Base-by-base conservation (phyloP, 495 filamentous ascomycete genomes). In the Penicillium argentinense region DNA sequence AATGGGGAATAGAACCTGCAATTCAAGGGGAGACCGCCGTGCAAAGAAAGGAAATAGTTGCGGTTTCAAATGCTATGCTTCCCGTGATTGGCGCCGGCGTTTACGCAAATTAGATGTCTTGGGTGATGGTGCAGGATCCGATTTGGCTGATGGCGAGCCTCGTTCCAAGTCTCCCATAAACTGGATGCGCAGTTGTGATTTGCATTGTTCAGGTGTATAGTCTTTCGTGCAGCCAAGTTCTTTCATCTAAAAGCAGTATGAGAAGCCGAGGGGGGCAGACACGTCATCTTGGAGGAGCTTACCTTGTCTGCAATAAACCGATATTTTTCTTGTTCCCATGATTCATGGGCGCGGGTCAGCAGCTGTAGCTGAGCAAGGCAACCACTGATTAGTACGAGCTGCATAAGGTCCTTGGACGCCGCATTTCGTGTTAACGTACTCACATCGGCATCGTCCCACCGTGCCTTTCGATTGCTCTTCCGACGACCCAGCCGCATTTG, bases 401-500 rank as follows among this genome's bases (percentile, higher is more conserved):
- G 54, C 23, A 36, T 40, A 43, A 24, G 6, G 9, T 11, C 25
- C 9, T 36, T 5, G n/a, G 18, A 5, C 9, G 9, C 19, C 21
- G 5, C 37, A 38, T n/a, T 12, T 38, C 11, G 3, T 57, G 49
- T 17, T 29, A 52, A 75, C 70, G 53, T 71, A 76, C 80, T 69
- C 70, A 84, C 80, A 75, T 89, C 85, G 42, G 74, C 71, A 39
- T 83, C 77, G 37, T 83, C 82, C 86, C 86, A 89, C 4, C 78
- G 73, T 9, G 80, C 69, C 60, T 80, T 67, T 17, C 64, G 61
- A 40, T 82, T 77, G 59, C 85, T 83, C 30, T 82, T 77, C 28
- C 87, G 71, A 18, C 85, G 73, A 48, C 83, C 78, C 57, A 83
- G 79, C 12, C 86, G 78, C 85, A 89, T 89, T 65, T 89, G 85